These are phyloP conservation scores for Ustilago cynodontis DNA, from an alignment of 1,284 basidiomycete genomes.

Conservation along the genomic window DNA sequence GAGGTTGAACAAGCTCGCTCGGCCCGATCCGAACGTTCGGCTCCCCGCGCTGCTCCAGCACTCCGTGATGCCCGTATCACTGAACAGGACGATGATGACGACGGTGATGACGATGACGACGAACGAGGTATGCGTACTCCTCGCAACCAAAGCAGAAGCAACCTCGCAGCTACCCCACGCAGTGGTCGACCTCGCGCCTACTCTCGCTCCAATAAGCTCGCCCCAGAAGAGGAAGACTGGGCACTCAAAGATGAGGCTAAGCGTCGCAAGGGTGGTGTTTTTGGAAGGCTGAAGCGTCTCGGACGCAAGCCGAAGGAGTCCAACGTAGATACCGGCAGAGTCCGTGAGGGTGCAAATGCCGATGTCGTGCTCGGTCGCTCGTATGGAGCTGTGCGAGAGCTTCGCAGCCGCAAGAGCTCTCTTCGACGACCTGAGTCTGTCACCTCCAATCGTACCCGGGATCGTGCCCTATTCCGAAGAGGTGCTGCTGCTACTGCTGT, in stretches of 20 bases:
- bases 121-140: conserved; percentile 24
- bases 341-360: conserved; percentile 35
- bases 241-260: conserved; percentile 35
- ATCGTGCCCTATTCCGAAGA: conserved; percentile 24
- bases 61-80: conserved; percentile 18
- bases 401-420: conserved; percentile 48
- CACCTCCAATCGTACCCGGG: conserved; percentile 7
- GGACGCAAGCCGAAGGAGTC: conserved; percentile 31
- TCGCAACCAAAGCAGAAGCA: conserved; percentile 42
- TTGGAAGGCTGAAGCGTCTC: conserved; percentile 45
- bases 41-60: conserved; percentile 23
- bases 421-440: conserved; percentile 21
- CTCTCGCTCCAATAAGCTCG: conserved; percentile 47
- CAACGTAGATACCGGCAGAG: background rate
- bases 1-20: conserved; percentile 6
- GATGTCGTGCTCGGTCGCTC: conserved; percentile 50
- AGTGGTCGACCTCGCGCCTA: conserved; percentile 31
- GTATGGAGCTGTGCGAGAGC: conserved; percentile 46
- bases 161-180: conserved; percentile 29
- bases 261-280: conserved; percentile 50
- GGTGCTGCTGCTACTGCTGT: conserved; percentile 34
- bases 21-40: conserved; percentile 24
- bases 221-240: conserved; percentile 52
- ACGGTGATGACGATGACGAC: conserved; percentile 39
- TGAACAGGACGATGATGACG: conserved; percentile 35